Percentiles rank a stretch among this genome's conserved stretches.
These are phyloP conservation scores for Phycomyces blakesleeanus DNA, from an alignment of 192 early-diverging fungal species.

Conservation along the genomic window DNA sequence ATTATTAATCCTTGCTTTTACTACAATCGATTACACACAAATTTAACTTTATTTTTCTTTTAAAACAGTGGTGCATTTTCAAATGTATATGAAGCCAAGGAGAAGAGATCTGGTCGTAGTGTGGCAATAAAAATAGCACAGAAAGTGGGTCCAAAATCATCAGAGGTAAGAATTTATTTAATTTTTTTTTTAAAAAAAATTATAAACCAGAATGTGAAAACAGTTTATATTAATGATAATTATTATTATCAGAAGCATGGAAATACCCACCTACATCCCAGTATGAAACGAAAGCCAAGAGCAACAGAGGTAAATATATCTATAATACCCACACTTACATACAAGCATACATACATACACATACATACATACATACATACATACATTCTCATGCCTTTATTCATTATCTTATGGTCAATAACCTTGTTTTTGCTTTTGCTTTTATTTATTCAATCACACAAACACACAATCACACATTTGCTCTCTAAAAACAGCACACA, in stretches of 20 bases:
- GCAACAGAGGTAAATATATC: constrained; percentile 15
- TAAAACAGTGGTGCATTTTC: constrained; percentile 77
- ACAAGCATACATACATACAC: not conserved
- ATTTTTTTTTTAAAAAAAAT: too few species aligned
- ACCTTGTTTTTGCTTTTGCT: too few species aligned
- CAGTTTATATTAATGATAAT: not conserved
- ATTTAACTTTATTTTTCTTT: not conserved
- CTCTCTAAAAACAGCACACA: constrained; percentile 61
- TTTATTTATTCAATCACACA: too few species aligned
- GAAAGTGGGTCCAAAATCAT: constrained; percentile 51
- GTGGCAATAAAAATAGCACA: constrained; percentile 86
- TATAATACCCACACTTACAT: not conserved
- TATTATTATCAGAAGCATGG: constrained; percentile 1
- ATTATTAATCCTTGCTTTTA: too few species aligned
- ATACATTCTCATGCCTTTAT: not conserved
- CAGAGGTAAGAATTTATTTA: too few species aligned
- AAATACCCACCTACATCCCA: constrained; percentile 13
- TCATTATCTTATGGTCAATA: not conserved
- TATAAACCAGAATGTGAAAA: not conserved
- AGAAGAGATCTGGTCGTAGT: constrained; percentile 54
- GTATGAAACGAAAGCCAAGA: constrained; percentile 16
- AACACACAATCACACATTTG: too few species aligned
- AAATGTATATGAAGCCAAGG: constrained; percentile 74
- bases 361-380: not conserved
- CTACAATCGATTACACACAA: not conserved